These are phyloP conservation scores for Mycena kentingensis DNA, from an alignment of 768 basidiomycete species.

Conservation along the genomic window DNA sequence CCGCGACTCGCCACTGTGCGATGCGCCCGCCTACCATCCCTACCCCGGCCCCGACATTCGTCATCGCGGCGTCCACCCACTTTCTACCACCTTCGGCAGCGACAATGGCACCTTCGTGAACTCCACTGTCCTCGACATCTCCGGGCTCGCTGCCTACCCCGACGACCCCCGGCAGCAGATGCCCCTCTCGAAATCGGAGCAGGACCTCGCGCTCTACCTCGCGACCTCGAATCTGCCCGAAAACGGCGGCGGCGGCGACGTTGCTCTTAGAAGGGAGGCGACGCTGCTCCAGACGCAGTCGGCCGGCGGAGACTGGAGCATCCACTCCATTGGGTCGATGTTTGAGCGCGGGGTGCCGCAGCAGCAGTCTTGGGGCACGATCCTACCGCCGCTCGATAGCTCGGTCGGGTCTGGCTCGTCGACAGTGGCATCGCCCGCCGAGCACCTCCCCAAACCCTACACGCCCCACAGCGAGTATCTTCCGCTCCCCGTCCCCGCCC, in stretches of 20 bases:
- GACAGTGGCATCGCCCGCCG: background rate
- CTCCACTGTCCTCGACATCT: constrained; percentile 20
- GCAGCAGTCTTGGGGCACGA: constrained; percentile 9
- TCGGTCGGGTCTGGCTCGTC: background rate
- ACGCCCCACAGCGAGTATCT: constrained; percentile 15
- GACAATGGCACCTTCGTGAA: constrained; percentile 3
- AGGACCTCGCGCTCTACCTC: constrained; percentile 22
- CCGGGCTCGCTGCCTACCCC: background rate
- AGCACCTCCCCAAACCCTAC: background rate
- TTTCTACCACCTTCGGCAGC: constrained; percentile 6
- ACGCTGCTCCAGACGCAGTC: constrained; percentile 10
- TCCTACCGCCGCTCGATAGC: background rate
- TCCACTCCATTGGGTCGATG: constrained; percentile 4
- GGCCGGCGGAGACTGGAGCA: constrained; percentile 6
- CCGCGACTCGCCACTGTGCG: constrained; percentile 11
- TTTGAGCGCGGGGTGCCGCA: constrained; percentile 10
- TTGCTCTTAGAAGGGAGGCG: constrained; percentile 7
- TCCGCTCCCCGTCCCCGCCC: background rate
- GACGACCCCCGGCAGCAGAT: constrained; percentile 6
- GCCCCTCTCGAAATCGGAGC: constrained; percentile 21
- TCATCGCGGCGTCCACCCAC: constrained; percentile 3
- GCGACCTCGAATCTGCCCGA: constrained; percentile 15
- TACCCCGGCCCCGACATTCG: constrained; percentile 3
- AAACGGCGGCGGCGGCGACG: too few relatives aligned
- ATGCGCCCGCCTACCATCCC: constrained; percentile 5